Percentiles rank a stretch among this genome's conserved stretches.
Conservation (phyloP, 2,329 filamentous ascomycete genomes). For the Penicillium sp. region DNA sequence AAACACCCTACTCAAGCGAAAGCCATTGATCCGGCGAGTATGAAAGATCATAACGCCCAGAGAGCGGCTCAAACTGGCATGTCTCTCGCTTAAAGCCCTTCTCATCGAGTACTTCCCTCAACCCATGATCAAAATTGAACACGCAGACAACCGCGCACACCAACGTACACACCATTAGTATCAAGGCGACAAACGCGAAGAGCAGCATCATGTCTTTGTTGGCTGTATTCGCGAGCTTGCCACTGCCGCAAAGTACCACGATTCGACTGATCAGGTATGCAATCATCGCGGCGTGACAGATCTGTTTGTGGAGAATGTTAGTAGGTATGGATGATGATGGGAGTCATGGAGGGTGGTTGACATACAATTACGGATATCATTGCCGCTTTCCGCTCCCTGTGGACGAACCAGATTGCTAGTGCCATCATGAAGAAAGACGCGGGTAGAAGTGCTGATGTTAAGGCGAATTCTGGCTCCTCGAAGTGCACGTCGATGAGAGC, state of each 20-base stretch:
- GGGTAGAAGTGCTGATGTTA: conserved; percentile 22
- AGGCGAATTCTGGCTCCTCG: conserved; percentile 18
- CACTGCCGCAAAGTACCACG: conserved; percentile 11
- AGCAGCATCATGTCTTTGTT: conserved; percentile 20
- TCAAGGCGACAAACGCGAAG: conserved; percentile 13
- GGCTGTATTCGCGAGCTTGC: conserved; percentile 5
- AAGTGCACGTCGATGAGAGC: conserved; percentile 23
- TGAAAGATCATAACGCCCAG: neutral
- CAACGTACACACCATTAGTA: conserved; percentile 9
- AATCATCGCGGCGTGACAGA: conserved; percentile 12
- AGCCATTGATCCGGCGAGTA: neutral
- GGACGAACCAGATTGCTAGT: conserved; percentile 16
- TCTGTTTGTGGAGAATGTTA: neutral
- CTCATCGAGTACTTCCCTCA: conserved; percentile 6
- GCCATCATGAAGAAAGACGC: conserved; percentile 14
- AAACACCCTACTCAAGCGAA: neutral
- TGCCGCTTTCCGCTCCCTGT: conserved; percentile 7
- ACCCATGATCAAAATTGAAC: conserved; percentile 16
- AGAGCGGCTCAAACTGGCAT: neutral
- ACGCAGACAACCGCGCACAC: conserved; percentile 12
- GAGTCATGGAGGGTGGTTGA: neutral
- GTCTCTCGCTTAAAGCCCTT: neutral
- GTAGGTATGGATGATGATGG: neutral
- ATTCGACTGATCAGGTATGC: conserved; percentile 20
- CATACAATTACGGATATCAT: conserved; percentile 12